These are phyloP conservation scores for Sphagnum tenellum DNA, from an alignment of 225 moss, liverwort and hornwort genomes.

Conservation along the genomic window DNA sequence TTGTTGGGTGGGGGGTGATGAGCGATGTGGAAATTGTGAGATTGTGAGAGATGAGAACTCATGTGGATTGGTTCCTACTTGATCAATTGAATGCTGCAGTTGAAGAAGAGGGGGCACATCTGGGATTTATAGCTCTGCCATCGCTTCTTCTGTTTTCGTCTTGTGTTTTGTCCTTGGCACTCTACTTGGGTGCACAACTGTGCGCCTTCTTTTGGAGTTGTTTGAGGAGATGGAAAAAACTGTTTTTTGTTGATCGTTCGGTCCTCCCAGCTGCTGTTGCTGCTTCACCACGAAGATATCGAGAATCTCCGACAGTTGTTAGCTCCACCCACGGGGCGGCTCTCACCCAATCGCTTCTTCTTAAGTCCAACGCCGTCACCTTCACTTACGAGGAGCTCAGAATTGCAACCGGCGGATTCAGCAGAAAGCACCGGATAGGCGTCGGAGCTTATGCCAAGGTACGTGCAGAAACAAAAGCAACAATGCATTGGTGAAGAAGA, in stretches of 20 bases:
- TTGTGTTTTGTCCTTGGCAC: slow-evolving; percentile 43
- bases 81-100: neutral
- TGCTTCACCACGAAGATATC: slow-evolving; percentile 15
- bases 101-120: neutral
- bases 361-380: slow-evolving; percentile 25
- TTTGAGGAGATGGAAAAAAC: too few species aligned
- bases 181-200: slow-evolving; percentile 32
- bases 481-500: too few species aligned
- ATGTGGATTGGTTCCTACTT: slow-evolving; percentile 10
- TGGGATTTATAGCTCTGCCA: neutral
- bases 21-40: slow-evolving; percentile 3
- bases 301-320: too few species aligned
- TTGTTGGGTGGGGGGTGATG: neutral
- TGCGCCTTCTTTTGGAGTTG: slow-evolving; percentile 11
- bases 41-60: slow-evolving; percentile 7
- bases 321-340: too few species aligned
- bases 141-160: slow-evolving; percentile 26
- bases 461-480: neutral
- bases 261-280: neutral
- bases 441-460: slow-evolving; percentile 43
- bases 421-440: slow-evolving; percentile 34
- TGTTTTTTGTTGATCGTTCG: too few species aligned
- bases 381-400: slow-evolving; percentile 34
- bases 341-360: slow-evolving; percentile 1
- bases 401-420: slow-evolving; percentile 30